Evolutionary conservation across 805 yeast genomes (phyloP).

Genomic region (Groenewaldozyma tartarivorans): DNA sequence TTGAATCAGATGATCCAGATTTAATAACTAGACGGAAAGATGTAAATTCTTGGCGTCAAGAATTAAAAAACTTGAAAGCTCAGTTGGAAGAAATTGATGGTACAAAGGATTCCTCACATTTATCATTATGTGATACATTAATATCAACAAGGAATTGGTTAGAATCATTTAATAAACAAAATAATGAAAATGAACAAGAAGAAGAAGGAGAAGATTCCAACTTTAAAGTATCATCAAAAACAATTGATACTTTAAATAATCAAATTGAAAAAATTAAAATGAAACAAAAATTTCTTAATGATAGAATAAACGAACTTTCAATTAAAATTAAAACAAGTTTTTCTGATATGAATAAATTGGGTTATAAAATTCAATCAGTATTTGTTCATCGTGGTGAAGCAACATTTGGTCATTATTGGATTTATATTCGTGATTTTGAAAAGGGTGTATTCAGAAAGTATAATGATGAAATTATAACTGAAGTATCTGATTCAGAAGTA

Average conservation of each 20-base stretch:
- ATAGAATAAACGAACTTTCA: conserved; percentile 37
- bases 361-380: conserved; percentile 80
- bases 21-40: conserved; percentile 46
- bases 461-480: conserved; percentile 91
- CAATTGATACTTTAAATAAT: conserved; percentile 37
- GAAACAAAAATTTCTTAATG: conserved; percentile 36
- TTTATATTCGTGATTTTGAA: conserved; percentile 73
- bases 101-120: conserved; percentile 27
- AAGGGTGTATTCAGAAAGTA: conserved; percentile 71
- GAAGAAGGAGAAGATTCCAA: conserved; percentile 7
- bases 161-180: conserved; percentile 25
- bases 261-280: conserved; percentile 40
- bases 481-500: conserved; percentile 46
- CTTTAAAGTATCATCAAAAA: conserved; percentile 33
- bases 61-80: conserved; percentile 12
- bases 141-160: conserved; percentile 50
- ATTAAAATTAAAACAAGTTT: conserved; percentile 50
- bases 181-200: too few relatives aligned
- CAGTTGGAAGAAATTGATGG: conserved; percentile 16
- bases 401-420: conserved; percentile 95
- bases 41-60: conserved; percentile 50
- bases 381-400: conserved; percentile 96
- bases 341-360: conserved; percentile 47
- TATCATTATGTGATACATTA: conserved; percentile 43
- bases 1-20: conserved; percentile 48